phyloP scores from a whole-genome alignment of 345 rosid species.

The Hevea brasiliensis region DNA sequence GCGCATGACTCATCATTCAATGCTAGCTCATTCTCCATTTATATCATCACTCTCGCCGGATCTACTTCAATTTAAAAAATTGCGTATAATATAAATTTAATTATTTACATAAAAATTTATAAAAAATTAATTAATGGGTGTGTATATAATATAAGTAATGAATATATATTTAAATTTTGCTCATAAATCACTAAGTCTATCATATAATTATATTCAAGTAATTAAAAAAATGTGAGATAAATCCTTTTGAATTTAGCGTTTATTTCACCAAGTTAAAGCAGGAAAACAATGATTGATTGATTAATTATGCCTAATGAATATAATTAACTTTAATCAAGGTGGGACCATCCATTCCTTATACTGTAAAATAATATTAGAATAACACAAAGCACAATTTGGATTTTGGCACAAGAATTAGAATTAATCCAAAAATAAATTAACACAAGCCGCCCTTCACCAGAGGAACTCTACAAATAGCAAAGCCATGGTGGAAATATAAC shows the following conservation, averaged over 20 bases:
- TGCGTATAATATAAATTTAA: no score
- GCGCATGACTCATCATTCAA: conserved; percentile 27
- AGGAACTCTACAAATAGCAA: not conserved
- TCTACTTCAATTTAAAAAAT: not conserved
- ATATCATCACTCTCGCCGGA: not conserved
- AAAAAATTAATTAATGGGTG: no score
- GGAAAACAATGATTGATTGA: no score
- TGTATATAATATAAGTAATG: no score
- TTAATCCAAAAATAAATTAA: not conserved
- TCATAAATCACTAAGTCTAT: no score
- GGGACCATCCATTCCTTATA: conserved; percentile 6
- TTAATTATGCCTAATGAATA: no score
- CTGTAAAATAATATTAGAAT: conserved; percentile 16
- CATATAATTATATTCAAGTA: no score
- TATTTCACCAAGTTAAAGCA: not conserved
- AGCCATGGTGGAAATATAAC: not conserved
- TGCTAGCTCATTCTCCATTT: conserved; percentile 24
- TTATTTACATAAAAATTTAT: no score
- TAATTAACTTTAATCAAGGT: not conserved
- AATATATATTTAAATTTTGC: no score
- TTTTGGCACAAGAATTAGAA: not conserved
- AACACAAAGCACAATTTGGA: not conserved
- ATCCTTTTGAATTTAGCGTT: no score
- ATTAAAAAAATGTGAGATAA: no score
- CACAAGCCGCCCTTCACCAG: not conserved